A percentile compares a stretch with the other conserved stretches of the same genome.
phyloP scores from a whole-genome alignment of 108 stramenopile genomes.

The Pseudonitzschia multistriata region DNA sequence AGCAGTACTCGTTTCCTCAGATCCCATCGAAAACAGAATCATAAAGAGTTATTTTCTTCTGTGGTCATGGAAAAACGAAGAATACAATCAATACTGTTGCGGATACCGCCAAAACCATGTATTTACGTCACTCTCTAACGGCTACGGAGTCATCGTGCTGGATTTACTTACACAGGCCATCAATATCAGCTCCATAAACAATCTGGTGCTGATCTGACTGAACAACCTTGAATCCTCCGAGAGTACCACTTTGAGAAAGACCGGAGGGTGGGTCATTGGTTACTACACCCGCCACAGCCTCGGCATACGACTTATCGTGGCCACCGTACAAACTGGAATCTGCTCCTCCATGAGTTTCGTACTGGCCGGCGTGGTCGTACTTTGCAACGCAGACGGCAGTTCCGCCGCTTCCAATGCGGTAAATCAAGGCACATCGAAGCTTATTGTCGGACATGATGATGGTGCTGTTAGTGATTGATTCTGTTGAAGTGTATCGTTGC shows the following conservation, averaged over 20 bases:
- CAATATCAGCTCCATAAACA: constrained; percentile 80
- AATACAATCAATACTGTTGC: background rate
- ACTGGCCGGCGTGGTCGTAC: constrained; percentile 78
- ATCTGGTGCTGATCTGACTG: constrained; percentile 87
- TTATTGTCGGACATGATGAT: constrained; percentile 74
- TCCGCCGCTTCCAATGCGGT: constrained; percentile 61
- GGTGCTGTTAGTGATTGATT: background rate
- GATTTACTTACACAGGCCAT: constrained; percentile 78
- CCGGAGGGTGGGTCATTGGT: constrained; percentile 76
- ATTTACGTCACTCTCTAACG: too few relatives aligned
- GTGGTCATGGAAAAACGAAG: too few relatives aligned
- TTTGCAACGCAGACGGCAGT: constrained; percentile 70
- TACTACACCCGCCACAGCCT: constrained; percentile 72
- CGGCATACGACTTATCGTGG: constrained; percentile 70
- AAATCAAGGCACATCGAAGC: constrained; percentile 81
- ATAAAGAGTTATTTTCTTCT: too few relatives aligned
- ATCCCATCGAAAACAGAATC: too few relatives aligned
- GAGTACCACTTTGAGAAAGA: constrained; percentile 47
- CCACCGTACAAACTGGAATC: constrained; percentile 62
- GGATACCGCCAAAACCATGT: background rate
- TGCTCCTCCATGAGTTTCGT: constrained; percentile 63
- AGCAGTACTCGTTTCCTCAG: too few relatives aligned
- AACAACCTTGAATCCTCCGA: constrained; percentile 90
- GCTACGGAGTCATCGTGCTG: too few relatives aligned
- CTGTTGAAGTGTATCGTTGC: background rate